Evolutionary conservation across 2,329 filamentous ascomycete genomes (phyloP).

Genomic region (Colletotrichum paranaense): DNA sequence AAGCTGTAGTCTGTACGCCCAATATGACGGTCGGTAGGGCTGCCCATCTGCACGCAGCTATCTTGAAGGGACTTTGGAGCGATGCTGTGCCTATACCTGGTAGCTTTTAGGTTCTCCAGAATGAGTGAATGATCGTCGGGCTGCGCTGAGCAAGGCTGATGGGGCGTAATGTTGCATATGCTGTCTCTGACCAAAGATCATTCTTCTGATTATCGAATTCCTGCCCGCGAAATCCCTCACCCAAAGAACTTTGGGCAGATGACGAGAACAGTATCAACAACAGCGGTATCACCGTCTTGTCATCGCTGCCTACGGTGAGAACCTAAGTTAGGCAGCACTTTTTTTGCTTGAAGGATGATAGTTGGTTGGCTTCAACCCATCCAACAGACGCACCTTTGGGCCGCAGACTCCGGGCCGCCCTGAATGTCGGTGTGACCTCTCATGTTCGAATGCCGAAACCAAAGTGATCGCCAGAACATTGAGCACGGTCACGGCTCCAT

Average conservation of each 20-base stretch:
- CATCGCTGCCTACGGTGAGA: neutral
- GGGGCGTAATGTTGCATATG: neutral
- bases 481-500: constrained; percentile 2
- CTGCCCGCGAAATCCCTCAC: constrained; percentile 6
- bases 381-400: neutral
- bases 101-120: neutral
- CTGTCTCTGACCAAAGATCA: neutral
- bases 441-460: neutral
- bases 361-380: neutral
- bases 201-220: neutral
- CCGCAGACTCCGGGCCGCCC: neutral
- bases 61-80: neutral
- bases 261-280: constrained; percentile 7
- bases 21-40: constrained; percentile 8
- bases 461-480: neutral
- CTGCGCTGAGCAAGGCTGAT: neutral
- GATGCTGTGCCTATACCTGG: neutral
- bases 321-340: neutral
- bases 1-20: constrained; percentile 3
- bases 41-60: neutral
- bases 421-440: neutral
- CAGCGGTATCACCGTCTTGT: neutral
- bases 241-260: neutral
- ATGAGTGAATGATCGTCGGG: neutral
- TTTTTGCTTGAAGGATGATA: neutral